Base-by-base conservation (phyloP, 1,284 basidiomycete genomes). In the Papiliotrema laurentii region DNA sequence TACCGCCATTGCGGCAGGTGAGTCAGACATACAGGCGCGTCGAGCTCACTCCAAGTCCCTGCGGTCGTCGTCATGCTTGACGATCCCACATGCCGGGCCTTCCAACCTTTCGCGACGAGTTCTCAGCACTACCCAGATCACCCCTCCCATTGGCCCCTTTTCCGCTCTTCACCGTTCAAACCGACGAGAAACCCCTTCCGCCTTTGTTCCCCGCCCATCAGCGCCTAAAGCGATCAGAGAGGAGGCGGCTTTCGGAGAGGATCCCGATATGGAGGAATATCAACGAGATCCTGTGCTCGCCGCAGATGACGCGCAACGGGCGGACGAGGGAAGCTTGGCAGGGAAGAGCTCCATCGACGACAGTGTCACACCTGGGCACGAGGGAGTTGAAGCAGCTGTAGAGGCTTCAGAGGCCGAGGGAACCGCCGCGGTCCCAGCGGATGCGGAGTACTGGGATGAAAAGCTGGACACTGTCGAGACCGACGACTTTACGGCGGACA, bases 1-100 rank as follows among this genome's bases (percentile, higher is more conserved):
- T 44, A n/a, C 30, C 9, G 43, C 43, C 43, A 16, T 21, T 44
- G 9, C 18, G 43, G n/a, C 19, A 31, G 43, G 43, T 44, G 43
- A 44, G 43, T 28, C 9, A 21, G n/a, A n/a, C 26, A 9, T 16
- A n/a, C 19, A 37, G 9, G 10, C 35, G 35, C 30, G 11, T 18
- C 13, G 11, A 37, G 19, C 38, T 39, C 19, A 39, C 38, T 7
- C 7, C 4, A 11, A 6, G 19, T 9, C 7, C 9, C 5, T 7
- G 21, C 16, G 11, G 11, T 9, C 19, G 24, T 24, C 38, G 9
- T 21, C 24, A 22, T 22, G 38, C 38, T 9, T 22, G 4, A n/a
- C 24, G 5, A 45, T 45, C 6, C 35, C 44, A 5, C 44, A 45
- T 28, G 44, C 44, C 22, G 35, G 44, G 5, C 44, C 33, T 14